Percentiles rank a stretch among this genome's conserved stretches.
Conservation (phyloP, 805 yeast species). For the Jamesozyma gamospora region DNA sequence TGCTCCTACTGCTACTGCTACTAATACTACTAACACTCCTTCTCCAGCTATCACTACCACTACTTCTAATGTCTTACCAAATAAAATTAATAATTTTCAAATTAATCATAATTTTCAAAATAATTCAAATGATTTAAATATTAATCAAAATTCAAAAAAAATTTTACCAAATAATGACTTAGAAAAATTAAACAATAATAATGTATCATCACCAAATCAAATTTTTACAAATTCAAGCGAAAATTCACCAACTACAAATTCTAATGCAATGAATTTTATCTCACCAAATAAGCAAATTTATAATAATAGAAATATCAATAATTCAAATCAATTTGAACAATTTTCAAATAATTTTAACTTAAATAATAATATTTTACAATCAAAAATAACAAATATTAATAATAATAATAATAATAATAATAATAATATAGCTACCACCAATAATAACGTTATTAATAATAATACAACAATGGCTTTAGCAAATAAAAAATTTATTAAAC, state of each 20-base stretch:
- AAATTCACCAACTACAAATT: not conserved
- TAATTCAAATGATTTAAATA: no score
- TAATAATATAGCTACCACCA: not conserved
- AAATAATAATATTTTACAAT: no score
- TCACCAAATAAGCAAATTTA: not conserved
- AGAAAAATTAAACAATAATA: no score
- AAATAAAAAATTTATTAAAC: slow-evolving; percentile 14
- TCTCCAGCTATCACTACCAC: no score
- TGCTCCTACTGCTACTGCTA: not conserved
- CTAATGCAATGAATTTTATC: not conserved
- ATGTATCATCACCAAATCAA: not conserved
- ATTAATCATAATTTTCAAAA: no score
- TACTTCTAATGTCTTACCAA: no score
- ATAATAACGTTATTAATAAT: not conserved
- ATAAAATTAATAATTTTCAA: no score
- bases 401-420: not conserved
- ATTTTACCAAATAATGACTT: no score
- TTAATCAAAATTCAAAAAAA: no score
- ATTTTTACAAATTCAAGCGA: not conserved
- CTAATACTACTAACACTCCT: no score
- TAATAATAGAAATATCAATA: not conserved
- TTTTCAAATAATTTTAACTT: no score
- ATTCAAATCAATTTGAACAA: not conserved
- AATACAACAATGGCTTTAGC: not conserved
- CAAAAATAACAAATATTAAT: no score